Evolutionary conservation across 768 basidiomycete genomes (phyloP).

Genomic region (Butyriboletus loyo): DNA sequence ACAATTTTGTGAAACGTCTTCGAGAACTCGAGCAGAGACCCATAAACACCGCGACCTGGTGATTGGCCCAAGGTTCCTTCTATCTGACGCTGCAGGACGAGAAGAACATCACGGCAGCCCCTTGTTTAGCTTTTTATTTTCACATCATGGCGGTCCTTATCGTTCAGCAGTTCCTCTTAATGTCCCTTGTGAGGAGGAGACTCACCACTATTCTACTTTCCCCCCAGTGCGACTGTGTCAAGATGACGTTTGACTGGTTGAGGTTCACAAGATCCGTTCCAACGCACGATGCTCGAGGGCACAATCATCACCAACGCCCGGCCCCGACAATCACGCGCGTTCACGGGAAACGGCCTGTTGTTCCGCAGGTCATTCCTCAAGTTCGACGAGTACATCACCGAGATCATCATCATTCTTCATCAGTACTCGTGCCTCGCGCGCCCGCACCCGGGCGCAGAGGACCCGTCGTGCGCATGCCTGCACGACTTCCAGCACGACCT

Average conservation of each 20-base stretch:
- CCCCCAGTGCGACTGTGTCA: conserved; percentile 9
- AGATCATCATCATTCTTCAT: conserved; percentile 7
- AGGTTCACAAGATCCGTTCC: conserved; percentile 20
- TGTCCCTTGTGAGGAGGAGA: conserved; percentile 18
- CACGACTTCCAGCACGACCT: conserved; percentile 5
- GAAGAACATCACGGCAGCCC: conserved; percentile 26
- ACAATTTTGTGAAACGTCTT: conserved; percentile 28
- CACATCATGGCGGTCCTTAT: conserved; percentile 29
- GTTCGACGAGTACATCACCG: conserved; percentile 20
- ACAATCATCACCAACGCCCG: conserved; percentile 13
- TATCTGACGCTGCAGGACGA: conserved; percentile 28
- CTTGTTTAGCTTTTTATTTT: conserved; percentile 23
- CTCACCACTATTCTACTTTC: conserved; percentile 7
- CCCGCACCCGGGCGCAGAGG: conserved; percentile 14
- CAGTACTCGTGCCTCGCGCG: conserved; percentile 10
- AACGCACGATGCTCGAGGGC: conserved; percentile 15
- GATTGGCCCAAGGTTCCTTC: conserved; percentile 27
- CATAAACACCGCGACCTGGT: conserved; percentile 24
- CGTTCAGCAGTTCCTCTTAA: conserved; percentile 26
- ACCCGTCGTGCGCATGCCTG: conserved; percentile 9
- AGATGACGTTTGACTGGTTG: conserved; percentile 28
- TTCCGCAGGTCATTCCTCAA: conserved; percentile 17
- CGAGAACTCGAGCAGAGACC: conserved; percentile 25
- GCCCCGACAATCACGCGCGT: conserved; percentile 13
- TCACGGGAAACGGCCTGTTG: conserved; percentile 18